Evolutionary conservation across 331 rosid genomes (phyloP).

Genomic region (Acacia pycnantha): DNA sequence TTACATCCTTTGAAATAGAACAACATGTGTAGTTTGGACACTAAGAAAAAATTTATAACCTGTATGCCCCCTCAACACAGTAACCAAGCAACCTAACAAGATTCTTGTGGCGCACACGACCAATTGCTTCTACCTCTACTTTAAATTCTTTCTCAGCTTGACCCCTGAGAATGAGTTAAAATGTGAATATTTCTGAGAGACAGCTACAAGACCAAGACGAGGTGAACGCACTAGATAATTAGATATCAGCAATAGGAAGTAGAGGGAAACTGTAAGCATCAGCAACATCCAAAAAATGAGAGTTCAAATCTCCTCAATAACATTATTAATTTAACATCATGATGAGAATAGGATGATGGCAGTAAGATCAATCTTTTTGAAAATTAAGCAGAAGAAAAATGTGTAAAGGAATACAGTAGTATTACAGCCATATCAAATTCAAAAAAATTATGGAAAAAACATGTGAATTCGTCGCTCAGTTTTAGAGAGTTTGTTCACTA

Average conservation of each 20-base stretch:
- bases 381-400: slow-evolving; percentile 18
- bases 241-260: not conserved
- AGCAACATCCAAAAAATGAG: not conserved
- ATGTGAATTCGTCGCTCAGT: not conserved
- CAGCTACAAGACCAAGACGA: slow-evolving; percentile 21
- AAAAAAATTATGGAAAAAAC: not conserved
- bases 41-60: slow-evolving; percentile 45
- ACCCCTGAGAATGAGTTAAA: slow-evolving; percentile 60
- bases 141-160: slow-evolving; percentile 97
- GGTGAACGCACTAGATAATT: not conserved
- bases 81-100: slow-evolving; percentile 95
- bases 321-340: not conserved
- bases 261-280: not conserved
- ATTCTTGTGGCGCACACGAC: slow-evolving; percentile 96
- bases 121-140: slow-evolving; percentile 95
- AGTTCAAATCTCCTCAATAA: slow-evolving; percentile 3
- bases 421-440: slow-evolving; percentile 18
- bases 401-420: not conserved
- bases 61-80: slow-evolving; percentile 99
- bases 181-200: slow-evolving; percentile 17
- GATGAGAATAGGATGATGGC: too few relatives aligned
- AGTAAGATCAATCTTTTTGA: not conserved
- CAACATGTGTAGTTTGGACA: slow-evolving; percentile 1
- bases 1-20: slow-evolving; percentile 17
- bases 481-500: not conserved